Conservation (phyloP, 164 flowering plant genomes). For the Sedum album region DNA sequence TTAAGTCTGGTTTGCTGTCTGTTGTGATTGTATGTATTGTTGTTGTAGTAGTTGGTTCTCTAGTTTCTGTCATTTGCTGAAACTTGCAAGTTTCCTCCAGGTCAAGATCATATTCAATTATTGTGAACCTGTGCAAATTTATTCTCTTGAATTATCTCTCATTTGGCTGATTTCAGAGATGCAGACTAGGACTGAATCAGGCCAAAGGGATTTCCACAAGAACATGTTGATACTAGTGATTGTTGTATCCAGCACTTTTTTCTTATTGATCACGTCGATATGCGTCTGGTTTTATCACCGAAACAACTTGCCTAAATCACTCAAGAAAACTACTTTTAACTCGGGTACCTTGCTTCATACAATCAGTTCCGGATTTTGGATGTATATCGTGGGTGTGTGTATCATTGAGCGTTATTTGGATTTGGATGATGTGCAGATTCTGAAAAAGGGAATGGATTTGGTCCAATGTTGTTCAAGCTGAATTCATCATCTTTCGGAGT, state of each 20-base stretch:
- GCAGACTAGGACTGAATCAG: neutral
- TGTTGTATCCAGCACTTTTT: neutral
- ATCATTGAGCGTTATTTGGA: neutral
- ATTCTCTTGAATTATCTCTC: neutral
- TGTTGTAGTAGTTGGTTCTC: constrained; percentile 3
- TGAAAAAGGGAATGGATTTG: constrained; percentile 30
- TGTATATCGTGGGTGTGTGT: neutral
- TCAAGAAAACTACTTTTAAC: neutral
- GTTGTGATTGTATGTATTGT: neutral
- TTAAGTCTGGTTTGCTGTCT: neutral
- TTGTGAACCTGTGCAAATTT: neutral
- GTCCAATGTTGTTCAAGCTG: constrained; percentile 30
- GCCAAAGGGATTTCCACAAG: neutral
- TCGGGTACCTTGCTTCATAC: neutral
- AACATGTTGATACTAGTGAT: neutral
- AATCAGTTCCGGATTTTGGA: neutral
- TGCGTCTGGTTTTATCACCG: constrained; percentile 2
- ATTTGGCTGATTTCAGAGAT: neutral
- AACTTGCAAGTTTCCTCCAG: neutral
- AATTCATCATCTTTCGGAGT: constrained; percentile 34
- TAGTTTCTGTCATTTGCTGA: constrained; percentile 5
- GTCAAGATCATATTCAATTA: neutral
- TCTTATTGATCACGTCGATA: neutral
- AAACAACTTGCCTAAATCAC: neutral
- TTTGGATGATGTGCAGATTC: constrained; percentile 25